Evolutionary conservation across 495 filamentous ascomycete species (phyloP).

Genomic region (Letharia lupina): DNA sequence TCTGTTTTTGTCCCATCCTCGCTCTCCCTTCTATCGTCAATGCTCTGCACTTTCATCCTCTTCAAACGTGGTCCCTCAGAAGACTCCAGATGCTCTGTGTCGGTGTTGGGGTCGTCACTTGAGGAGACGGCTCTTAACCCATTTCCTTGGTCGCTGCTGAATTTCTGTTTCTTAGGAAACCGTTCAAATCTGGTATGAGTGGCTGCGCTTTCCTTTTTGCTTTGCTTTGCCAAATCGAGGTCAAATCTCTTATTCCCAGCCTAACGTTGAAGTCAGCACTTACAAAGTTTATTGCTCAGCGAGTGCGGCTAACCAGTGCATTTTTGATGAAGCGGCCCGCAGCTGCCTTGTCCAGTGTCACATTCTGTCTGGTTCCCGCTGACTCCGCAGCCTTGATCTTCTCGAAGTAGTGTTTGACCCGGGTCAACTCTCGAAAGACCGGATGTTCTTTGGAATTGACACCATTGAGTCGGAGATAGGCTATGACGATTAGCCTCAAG

Average conservation of each 20-base stretch:
- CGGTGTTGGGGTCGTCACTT: not conserved
- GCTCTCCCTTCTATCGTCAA: not conserved
- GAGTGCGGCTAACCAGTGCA: constrained; percentile 48
- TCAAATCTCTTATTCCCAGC: constrained; percentile 58
- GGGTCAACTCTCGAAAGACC: constrained; percentile 71
- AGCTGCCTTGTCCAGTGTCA: constrained; percentile 69
- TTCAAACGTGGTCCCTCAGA: not conserved
- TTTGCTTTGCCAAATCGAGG: constrained; percentile 43
- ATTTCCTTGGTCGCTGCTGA: not conserved
- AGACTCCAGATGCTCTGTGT: not conserved
- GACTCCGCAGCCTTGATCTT: constrained; percentile 70
- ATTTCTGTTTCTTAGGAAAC: constrained; percentile 28
- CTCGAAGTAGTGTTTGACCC: constrained; percentile 84
- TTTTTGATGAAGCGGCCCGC: constrained; percentile 73
- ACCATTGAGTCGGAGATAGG: constrained; percentile 70
- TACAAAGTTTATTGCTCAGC: constrained; percentile 11
- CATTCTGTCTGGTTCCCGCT: constrained; percentile 44
- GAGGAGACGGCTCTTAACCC: not conserved
- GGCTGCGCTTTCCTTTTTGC: constrained; percentile 46
- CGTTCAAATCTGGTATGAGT: constrained; percentile 43
- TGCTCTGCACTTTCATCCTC: not conserved
- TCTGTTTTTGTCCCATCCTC: not conserved
- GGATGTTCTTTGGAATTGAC: constrained; percentile 74
- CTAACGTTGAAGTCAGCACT: constrained; percentile 28
- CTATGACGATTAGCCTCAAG: constrained; percentile 37